A percentile compares a stretch with the other conserved stretches of the same genome.
These are phyloP conservation scores for Inga oerstediana DNA, from an alignment of 306 rosid species.

Conservation along the genomic window DNA sequence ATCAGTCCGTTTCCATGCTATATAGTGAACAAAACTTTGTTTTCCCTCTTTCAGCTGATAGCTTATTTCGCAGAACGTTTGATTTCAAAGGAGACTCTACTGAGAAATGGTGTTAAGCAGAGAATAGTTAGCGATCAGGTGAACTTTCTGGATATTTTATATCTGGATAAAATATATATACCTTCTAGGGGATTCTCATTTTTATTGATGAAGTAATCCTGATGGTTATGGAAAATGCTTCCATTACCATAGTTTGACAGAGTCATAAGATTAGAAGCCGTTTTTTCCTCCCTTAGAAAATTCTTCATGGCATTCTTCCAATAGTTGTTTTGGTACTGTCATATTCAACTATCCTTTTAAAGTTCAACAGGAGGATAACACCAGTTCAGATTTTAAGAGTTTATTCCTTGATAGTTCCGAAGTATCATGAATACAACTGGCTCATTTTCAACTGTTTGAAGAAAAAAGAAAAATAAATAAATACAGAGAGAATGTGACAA, in stretches of 20 bases:
- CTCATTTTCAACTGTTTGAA: constrained; percentile 13
- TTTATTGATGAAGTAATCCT: background rate
- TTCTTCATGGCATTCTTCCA: background rate
- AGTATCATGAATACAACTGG: background rate
- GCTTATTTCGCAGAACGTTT: constrained; percentile 73
- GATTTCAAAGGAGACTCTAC: constrained; percentile 67
- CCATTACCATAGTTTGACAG: background rate
- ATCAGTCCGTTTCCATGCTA: constrained; percentile 25
- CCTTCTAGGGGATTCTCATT: background rate
- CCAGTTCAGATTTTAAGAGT: background rate
- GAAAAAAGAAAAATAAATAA: background rate
- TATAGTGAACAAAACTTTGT: constrained; percentile 28
- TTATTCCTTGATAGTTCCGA: background rate
- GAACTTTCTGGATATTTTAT: constrained; percentile 29
- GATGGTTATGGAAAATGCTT: constrained; percentile 25
- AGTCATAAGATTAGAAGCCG: background rate
- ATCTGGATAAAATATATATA: background rate
- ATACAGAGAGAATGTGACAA: background rate
- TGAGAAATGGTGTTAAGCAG: constrained; percentile 81
- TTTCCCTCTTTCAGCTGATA: constrained; percentile 64
- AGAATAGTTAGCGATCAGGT: constrained; percentile 71
- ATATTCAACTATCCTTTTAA: background rate
- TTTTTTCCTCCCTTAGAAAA: background rate
- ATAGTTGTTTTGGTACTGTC: constrained; percentile 12
- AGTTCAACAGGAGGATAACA: background rate